Conservation (phyloP, 1,139 yeast species). For the Tardiomyces digboiensis region DNA sequence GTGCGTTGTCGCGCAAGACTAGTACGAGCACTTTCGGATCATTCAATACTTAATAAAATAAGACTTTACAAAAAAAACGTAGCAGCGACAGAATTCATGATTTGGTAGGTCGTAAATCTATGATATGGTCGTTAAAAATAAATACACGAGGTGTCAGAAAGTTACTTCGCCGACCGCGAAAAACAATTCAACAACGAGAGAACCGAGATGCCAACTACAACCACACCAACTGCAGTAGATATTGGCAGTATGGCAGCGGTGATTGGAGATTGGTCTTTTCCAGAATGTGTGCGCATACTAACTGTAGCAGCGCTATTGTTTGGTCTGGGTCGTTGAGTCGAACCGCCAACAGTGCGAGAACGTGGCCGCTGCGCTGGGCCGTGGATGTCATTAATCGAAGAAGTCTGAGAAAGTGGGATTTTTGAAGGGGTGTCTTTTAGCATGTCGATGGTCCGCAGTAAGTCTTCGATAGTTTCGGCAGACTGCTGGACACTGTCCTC, state of each 20-base stretch:
- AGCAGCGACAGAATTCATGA: too few relatives aligned
- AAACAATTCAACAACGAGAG: constrained; percentile 15
- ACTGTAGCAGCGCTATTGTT: constrained; percentile 2
- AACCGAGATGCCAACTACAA: constrained; percentile 17
- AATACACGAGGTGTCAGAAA: neutral
- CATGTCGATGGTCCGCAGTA: constrained; percentile 1
- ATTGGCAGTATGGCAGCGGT: constrained; percentile 10
- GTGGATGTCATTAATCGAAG: constrained; percentile 1
- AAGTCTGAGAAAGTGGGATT: constrained; percentile 1
- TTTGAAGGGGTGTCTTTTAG: constrained; percentile 1
- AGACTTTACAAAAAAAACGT: too few relatives aligned
- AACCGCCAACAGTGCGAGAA: neutral
- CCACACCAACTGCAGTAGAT: constrained; percentile 19
- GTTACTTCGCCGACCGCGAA: neutral
- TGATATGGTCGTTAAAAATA: neutral
- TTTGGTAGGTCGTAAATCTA: too few relatives aligned
- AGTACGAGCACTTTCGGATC: too few relatives aligned
- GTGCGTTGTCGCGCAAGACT: too few relatives aligned
- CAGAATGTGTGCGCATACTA: neutral
- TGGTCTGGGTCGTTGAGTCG: neutral
- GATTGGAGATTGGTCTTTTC: neutral
- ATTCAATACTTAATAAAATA: too few relatives aligned
- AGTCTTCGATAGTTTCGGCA: constrained; percentile 1
- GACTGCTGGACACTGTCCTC: constrained; percentile 10
- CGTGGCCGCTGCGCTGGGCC: constrained; percentile 1